Evolutionary conservation across 345 rosid genomes (phyloP), one percentile per base, ranked within the genome.

Genomic region (Eucalyptus tenuipes): DNA sequence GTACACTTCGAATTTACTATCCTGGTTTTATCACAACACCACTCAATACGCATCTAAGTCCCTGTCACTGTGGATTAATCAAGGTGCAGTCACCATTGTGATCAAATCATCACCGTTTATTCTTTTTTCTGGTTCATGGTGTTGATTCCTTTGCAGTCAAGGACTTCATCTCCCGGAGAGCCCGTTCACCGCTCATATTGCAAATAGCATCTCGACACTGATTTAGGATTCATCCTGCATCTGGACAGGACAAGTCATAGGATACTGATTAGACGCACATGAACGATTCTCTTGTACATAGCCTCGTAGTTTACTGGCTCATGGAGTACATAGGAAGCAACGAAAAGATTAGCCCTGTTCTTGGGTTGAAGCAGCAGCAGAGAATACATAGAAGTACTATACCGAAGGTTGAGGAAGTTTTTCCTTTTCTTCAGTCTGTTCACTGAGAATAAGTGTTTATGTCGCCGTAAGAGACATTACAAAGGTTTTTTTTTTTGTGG

Each of bases 141-240:
- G 55, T 87, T 59, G 7, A 24, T 68, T 49, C 48, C 18, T 55
- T 85, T 85, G 91, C 94, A 93, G 93, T 44, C 93, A 95, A 88
- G 91, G 90, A 87, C 89, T 92, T 42, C 89, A 93, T 89, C 92
- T 93, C 47, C 95, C 95, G 3, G 95, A 94, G 88, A 95, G 95
- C 85, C 96, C 95, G 1, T 95, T 95, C 53, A 90, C 95, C 13
- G 84, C 93, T 49, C 89, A 90, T 15, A 85, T 92, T 91, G 86
- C 89, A 86, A 87, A 80, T 71, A 92, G 91, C 86, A 71, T 89
- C 45, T 66, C 88, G 1, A 86, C 87, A 86, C 87, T 89, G 85
- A 89, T 81, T 52, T 68, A 89, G 86, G 18, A 82, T 80, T 85
- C 37, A 31, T 33, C 48, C 52, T 10, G 40, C 37, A 57, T 18